Evolutionary conservation across 2,329 filamentous ascomycete genomes (phyloP).

Genomic region (Cercospora sesami): DNA sequence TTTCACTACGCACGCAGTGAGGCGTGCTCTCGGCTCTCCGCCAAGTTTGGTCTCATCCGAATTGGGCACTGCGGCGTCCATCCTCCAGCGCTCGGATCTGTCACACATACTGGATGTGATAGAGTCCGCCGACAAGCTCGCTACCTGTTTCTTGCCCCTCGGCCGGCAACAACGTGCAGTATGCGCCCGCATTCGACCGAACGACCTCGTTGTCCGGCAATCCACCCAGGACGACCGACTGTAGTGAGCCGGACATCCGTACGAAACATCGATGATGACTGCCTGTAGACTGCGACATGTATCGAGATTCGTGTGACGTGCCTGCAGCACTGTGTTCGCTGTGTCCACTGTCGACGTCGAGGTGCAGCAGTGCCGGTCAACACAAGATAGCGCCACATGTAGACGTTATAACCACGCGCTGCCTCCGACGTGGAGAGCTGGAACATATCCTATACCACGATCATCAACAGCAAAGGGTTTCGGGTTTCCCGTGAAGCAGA

Average conservation of each 20-base stretch:
- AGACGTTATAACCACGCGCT: slow-evolving; percentile 8
- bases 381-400: not conserved
- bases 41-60: not conserved
- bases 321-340: not conserved
- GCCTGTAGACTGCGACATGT: not conserved
- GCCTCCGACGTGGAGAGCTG: slow-evolving; percentile 2
- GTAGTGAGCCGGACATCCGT: not conserved
- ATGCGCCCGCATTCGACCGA: not conserved
- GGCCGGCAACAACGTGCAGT: slow-evolving; percentile 1
- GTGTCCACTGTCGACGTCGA: not conserved
- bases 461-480: not conserved
- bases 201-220: slow-evolving; percentile 1
- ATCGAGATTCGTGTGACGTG: slow-evolving; percentile 1
- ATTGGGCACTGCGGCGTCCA: not conserved
- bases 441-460: slow-evolving; percentile 7
- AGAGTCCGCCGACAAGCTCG: not conserved
- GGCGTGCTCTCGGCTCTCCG: slow-evolving; percentile 2
- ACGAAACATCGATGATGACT: not conserved
- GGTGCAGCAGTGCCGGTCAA: not conserved
- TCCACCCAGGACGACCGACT: not conserved
- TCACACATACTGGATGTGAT: not conserved
- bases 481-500: not conserved
- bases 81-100: not conserved
- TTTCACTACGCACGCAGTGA: not conserved
- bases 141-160: not conserved